Evolutionary conservation across 2,329 filamentous ascomycete genomes (phyloP), one percentile per base, ranked within the genome.

Genomic region (Venturia carpophila): DNA sequence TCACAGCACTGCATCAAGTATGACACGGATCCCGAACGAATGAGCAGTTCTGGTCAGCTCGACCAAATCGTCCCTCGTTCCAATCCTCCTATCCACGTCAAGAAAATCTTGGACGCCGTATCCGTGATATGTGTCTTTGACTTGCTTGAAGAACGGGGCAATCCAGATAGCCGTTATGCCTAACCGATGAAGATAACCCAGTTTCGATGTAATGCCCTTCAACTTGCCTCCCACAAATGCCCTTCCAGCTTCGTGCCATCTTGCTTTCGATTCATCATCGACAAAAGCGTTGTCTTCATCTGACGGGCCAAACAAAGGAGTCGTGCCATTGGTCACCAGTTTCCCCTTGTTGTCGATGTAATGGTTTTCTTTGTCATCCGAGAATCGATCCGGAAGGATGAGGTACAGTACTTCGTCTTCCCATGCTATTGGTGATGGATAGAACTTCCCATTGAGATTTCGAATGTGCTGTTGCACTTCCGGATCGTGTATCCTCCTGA

Each of bases 81-180:
- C 70, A 61, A 71, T 69, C 27, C 68, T 67, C 7, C 64, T 65
- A 52, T 71, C 70, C 19, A 71, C 66, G 6, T 70, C 66, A n/a
- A 71, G 67, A 47, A 71, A 71, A 62, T 71, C 64, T 27, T 66
- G 64, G 7, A 66, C 62, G 24, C 60, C 66, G 62, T 71, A 71
- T 24, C 70, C 70, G 52, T 71, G 70, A 56, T 71, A 71, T 4
- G 65, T 67, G 30, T 58, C 52, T 43, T 67, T 58, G 13, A 69
- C 66, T 63, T 71, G 70, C 52, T 70, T 70, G 66, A 70, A 71
- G 15, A 71, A 67, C 7, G 70, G 70, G 0, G 69, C 69, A 27
- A 71, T 62, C 69, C 70, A 71, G 10, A 71, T 37, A 1, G 68
- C 67, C n/a, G 67, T 69, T n/a, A 70, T 60, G 5, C 69, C 70